Evolutionary conservation across 169 alveolate genomes (phyloP).

Genomic region (Plasmodium gonderi): DNA sequence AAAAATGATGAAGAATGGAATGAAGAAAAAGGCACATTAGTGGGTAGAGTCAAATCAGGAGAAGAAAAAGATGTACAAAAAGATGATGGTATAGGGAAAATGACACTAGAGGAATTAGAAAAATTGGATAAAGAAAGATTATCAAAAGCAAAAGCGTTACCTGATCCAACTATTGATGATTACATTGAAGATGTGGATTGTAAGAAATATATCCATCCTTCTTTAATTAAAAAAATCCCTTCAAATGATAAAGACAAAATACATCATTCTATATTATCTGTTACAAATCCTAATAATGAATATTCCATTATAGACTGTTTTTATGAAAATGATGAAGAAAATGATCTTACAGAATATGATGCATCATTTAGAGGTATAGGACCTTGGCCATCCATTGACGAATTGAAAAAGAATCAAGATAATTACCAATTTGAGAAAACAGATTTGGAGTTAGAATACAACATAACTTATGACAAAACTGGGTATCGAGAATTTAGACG

Average conservation of each 20-base stretch:
- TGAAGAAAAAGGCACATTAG: neutral
- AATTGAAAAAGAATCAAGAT: constrained; percentile 73
- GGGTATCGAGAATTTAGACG: constrained; percentile 11
- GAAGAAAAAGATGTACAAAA: neutral
- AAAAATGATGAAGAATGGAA: neutral
- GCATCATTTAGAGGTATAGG: constrained; percentile 79
- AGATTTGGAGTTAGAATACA: constrained; percentile 58
- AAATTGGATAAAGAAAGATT: constrained; percentile 1
- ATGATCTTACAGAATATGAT: constrained; percentile 83
- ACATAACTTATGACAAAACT: constrained; percentile 41
- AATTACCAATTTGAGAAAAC: constrained; percentile 63
- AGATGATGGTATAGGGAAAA: neutral
- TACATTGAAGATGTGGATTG: constrained; percentile 67
- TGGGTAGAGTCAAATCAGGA: neutral
- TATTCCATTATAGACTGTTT: constrained; percentile 17
- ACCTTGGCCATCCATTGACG: constrained; percentile 80
- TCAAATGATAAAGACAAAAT: constrained; percentile 47
- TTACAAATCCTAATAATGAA: constrained; percentile 5
- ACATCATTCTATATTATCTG: constrained; percentile 4
- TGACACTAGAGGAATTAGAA: constrained; percentile 1
- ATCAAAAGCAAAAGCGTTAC: neutral
- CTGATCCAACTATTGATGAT: constrained; percentile 57
- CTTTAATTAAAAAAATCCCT: constrained; percentile 69
- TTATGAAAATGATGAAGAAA: constrained; percentile 64
- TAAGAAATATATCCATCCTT: constrained; percentile 10